phyloP scores from a whole-genome alignment of 306 rosid genomes.

The Pachyrhizus erosus region DNA sequence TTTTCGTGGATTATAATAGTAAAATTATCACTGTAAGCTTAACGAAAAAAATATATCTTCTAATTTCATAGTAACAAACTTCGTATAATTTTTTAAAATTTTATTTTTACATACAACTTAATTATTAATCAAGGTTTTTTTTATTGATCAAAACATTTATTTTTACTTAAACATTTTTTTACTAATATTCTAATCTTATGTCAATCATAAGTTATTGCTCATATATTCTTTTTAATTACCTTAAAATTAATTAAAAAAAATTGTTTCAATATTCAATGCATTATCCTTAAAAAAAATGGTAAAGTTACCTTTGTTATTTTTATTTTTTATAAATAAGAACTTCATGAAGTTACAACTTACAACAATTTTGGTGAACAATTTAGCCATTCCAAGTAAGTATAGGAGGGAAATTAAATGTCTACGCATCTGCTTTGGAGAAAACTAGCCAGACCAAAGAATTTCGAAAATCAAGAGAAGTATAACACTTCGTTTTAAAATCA shows the following conservation, averaged over 20 bases:
- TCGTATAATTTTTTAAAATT: background rate
- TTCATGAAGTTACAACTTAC: background rate
- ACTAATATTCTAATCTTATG: background rate
- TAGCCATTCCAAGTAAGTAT: background rate
- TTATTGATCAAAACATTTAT: background rate
- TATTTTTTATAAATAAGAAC: background rate
- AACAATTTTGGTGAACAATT: background rate
- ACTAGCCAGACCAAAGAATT: background rate
- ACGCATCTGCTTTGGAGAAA: background rate
- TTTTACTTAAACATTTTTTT: background rate
- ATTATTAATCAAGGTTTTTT: background rate
- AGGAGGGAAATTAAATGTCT: background rate
- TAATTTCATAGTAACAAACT: too few relatives aligned
- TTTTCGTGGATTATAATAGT: background rate
- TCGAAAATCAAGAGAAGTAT: background rate
- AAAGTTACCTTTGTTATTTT: background rate
- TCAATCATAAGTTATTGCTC: background rate
- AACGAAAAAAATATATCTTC: background rate
- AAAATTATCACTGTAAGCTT: too few relatives aligned
- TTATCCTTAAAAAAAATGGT: background rate
- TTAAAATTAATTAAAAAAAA: background rate
- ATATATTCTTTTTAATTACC: background rate
- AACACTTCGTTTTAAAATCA: background rate
- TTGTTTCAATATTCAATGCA: too few relatives aligned
- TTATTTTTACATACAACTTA: background rate